These are phyloP conservation scores for Tulasnella sp. DNA, from an alignment of 768 basidiomycete genomes.

Conservation along the genomic window DNA sequence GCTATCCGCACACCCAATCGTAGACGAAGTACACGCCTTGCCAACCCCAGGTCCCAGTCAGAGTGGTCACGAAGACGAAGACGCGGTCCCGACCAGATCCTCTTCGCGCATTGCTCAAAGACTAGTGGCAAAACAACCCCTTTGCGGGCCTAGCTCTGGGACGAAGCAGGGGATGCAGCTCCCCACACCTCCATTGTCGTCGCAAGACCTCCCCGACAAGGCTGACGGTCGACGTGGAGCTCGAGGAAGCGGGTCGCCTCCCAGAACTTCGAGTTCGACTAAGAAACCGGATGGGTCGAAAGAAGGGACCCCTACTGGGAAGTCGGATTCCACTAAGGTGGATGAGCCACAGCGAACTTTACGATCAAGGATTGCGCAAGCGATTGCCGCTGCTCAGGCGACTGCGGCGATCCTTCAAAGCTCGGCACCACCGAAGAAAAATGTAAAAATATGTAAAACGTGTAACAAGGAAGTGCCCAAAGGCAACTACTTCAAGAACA, in stretches of 20 bases:
- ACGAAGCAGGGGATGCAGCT: neutral
- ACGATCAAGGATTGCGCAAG: neutral
- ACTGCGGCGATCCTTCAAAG: neutral
- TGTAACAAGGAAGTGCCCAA: neutral
- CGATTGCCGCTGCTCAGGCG: neutral
- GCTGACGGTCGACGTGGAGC: neutral
- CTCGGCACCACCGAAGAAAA: neutral
- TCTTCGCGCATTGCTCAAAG: neutral
- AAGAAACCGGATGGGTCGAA: neutral
- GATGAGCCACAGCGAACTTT: neutral
- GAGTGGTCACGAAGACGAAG: neutral
- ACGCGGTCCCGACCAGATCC: neutral
- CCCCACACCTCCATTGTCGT: neutral
- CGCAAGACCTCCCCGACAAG: neutral
- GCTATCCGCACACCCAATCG: neutral
- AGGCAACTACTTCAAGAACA: neutral
- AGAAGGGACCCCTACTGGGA: neutral
- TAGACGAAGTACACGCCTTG: neutral
- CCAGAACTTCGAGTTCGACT: neutral
- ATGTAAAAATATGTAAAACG: neutral
- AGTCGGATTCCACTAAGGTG: neutral
- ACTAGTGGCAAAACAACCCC: neutral
- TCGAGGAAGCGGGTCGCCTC: neutral
- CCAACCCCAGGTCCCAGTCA: constrained; percentile 7
- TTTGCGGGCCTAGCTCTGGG: neutral